phyloP scores from a whole-genome alignment of 2,329 filamentous ascomycete genomes.

The Claviceps capensis region DNA sequence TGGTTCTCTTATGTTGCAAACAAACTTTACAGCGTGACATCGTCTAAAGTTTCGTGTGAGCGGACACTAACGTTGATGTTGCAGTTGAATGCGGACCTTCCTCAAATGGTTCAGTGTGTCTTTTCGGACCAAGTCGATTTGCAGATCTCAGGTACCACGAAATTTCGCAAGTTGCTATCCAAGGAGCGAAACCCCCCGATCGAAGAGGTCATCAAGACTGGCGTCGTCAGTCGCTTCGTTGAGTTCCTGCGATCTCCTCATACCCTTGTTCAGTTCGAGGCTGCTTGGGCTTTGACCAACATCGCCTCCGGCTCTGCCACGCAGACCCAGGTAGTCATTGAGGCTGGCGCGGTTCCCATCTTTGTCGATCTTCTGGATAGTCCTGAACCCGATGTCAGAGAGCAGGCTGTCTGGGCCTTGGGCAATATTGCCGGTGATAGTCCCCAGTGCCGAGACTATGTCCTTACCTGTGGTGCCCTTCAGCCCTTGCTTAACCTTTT shows the following conservation, averaged over 20 bases:
- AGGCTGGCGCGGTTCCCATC: conserved; percentile 94
- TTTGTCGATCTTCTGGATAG: conserved; percentile 93
- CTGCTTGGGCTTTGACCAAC: conserved; percentile 97
- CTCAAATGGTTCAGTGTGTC: conserved; percentile 93
- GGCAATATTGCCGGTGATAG: conserved; percentile 99
- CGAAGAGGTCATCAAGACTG: conserved; percentile 98
- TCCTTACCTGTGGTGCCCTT: conserved; percentile 79
- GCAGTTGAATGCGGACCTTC: conserved; percentile 93
- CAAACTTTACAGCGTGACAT: no score
- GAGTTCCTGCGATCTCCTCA: conserved; percentile 96
- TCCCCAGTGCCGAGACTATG: conserved; percentile 93
- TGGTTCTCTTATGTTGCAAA: no score
- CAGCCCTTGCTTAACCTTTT: conserved; percentile 80
- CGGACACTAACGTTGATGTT: conserved; percentile 2
- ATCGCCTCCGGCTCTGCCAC: conserved; percentile 94
- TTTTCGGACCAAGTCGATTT: conserved; percentile 98
- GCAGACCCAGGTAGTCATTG: conserved; percentile 97
- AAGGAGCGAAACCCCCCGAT: conserved; percentile 99
- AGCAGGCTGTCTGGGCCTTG: conserved; percentile 96
- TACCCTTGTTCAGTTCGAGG: conserved; percentile 96
- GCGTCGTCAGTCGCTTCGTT: conserved; percentile 93
- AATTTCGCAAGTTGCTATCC: conserved; percentile 93
- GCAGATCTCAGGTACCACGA: conserved; percentile 94
- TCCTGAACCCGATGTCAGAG: conserved; percentile 92
- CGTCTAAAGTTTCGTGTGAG: conserved; percentile 6